A percentile compares a stretch with the other conserved stretches of the same genome.
Conservation (phyloP, 306 rosid species). For the Quercus aquifolioides region DNA sequence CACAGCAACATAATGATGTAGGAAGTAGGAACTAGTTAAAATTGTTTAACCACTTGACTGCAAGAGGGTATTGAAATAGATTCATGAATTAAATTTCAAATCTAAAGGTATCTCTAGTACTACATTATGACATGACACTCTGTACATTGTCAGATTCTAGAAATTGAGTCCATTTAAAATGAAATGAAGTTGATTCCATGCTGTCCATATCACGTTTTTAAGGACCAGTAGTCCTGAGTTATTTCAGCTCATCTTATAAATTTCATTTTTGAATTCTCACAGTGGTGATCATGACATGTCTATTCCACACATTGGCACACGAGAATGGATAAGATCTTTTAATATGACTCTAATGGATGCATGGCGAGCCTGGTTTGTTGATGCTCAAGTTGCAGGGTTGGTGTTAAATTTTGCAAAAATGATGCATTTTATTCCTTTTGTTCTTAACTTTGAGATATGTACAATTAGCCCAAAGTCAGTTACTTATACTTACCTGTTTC, state of each 20-base stretch:
- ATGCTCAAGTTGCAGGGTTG: conserved; percentile 5
- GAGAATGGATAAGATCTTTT: not conserved
- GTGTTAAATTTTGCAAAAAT: not conserved
- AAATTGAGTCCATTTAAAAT: no score
- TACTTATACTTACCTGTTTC: not conserved
- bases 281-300: conserved; percentile 13
- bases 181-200: no score
- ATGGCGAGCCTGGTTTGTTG: conserved; percentile 1
- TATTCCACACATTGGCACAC: not conserved
- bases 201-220: no score
- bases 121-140: no score
- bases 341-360: conserved; percentile 1
- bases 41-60: no score
- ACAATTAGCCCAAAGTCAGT: not conserved
- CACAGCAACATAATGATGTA: no score
- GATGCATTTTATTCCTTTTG: not conserved
- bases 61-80: no score
- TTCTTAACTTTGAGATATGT: not conserved
- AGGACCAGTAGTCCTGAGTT: no score
- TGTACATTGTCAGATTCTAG: no score
- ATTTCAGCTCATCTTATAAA: not conserved
- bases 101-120: no score
- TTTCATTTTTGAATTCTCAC: not conserved
- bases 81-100: no score
- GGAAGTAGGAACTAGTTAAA: no score